Percentiles rank a stretch among this genome's conserved stretches.
Conservation (phyloP, 805 yeast genomes). For the Allodekkera sacchari region DNA sequence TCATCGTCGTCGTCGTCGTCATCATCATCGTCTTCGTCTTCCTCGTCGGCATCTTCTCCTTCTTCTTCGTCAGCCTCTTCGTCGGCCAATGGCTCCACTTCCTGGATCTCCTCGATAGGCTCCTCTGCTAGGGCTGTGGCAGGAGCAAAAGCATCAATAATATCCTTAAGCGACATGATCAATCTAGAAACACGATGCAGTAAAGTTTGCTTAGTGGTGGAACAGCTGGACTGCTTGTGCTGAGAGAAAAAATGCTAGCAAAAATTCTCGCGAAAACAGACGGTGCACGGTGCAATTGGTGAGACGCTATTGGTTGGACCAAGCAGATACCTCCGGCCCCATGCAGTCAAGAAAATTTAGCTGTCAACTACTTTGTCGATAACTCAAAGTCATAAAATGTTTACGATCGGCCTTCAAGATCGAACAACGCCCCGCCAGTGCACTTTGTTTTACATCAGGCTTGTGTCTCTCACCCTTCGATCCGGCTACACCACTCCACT, state of each 20-base stretch:
- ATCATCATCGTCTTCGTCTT: constrained; percentile 31
- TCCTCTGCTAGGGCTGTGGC: constrained; percentile 78
- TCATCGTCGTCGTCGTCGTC: constrained; percentile 43
- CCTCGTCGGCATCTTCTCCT: constrained; percentile 31
- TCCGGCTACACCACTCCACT: too few species aligned
- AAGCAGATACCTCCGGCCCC: too few species aligned
- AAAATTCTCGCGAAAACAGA: too few species aligned
- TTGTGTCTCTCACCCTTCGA: too few species aligned
- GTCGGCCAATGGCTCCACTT: constrained; percentile 28
- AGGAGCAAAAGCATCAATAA: constrained; percentile 75
- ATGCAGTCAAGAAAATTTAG: too few species aligned
- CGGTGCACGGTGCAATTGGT: too few species aligned
- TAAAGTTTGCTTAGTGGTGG: not conserved
- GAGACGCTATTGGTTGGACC: too few species aligned
- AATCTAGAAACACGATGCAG: not conserved
- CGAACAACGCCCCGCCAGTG: too few species aligned
- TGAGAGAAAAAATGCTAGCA: not conserved
- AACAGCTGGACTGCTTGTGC: not conserved
- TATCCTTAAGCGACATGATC: constrained; percentile 51
- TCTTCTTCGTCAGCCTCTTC: constrained; percentile 50
- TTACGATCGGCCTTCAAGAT: too few species aligned
- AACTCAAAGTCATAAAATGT: too few species aligned
- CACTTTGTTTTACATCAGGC: too few species aligned
- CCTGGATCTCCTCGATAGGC: constrained; percentile 19
- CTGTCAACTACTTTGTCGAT: too few species aligned